Evolutionary conservation across 2,329 filamentous ascomycete species (phyloP), one percentile per base, ranked within the genome.

Genomic region (Cladosporium cucumerinum): DNA sequence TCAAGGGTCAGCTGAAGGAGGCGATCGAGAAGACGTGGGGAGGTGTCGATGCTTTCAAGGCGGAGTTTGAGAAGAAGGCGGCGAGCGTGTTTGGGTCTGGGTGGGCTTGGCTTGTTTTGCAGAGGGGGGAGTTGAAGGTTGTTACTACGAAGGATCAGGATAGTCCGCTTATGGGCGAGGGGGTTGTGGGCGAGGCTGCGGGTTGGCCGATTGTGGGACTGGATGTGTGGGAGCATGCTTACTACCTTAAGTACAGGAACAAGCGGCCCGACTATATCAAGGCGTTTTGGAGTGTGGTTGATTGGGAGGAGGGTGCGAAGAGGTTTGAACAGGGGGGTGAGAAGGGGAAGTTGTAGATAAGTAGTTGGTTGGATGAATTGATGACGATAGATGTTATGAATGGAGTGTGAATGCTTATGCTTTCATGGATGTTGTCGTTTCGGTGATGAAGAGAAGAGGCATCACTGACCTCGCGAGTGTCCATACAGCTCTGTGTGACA

Each of bases 211-310:
- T 96, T 23, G 82, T 93, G 49, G 92, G 91, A 0, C 83, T 96
- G 2, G 92, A 96, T 76, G 94, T 96, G 86, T 96, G 92, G 92
- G 92, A 96, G 80, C 92, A 96, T 80, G 92, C 92, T 0, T 96
- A 96, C 75, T 96, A 96, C 74, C 79, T 96, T 21, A 91, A 92
- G 85, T 93, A 92, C 71, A 81, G 89, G 65, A 93, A 93, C 72
- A 86, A 87, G 66, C 92, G 92, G 77, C 88, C 87, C 0, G 86
- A 86, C 0, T 93, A 93, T 71, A 84, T 92, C 7, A 85, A 90
- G 66, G 89, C 89, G 67, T 90, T 92, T 70, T 93, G 89, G 90
- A 87, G 87, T 36, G 85, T 93, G 34, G 86, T 93, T 73, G 92
- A 92, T 79, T 93, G 90, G 90, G 86, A 88, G 78, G 87, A 84